phyloP scores from a whole-genome alignment of 2,329 filamentous ascomycete genomes.

The Pseudogymnoascus pannorum region DNA sequence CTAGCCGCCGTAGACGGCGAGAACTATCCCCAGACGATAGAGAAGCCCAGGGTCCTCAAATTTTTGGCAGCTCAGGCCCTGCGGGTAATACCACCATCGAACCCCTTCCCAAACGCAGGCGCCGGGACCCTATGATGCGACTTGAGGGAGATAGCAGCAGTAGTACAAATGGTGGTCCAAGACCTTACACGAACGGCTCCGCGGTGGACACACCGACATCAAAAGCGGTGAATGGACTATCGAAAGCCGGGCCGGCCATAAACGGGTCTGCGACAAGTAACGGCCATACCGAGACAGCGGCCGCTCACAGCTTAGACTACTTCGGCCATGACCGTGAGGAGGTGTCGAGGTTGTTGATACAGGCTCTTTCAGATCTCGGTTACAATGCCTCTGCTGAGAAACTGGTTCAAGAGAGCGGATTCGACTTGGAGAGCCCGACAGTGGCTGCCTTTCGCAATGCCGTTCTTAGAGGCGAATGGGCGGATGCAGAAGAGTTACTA shows the following conservation, averaged over 20 bases:
- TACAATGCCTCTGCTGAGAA: conserved; percentile 70
- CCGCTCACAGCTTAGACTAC: conserved; percentile 41
- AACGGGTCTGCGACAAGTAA: conserved; percentile 46
- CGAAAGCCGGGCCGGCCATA: conserved; percentile 38
- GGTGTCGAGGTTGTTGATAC: conserved; percentile 85
- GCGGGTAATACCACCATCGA: conserved; percentile 17
- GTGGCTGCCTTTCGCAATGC: conserved; percentile 81
- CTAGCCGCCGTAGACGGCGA: conserved; percentile 51
- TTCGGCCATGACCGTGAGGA: conserved; percentile 87
- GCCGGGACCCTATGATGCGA: conserved; percentile 53
- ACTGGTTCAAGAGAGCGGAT: conserved; percentile 76
- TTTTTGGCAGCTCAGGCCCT: conserved; percentile 20
- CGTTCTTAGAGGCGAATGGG: conserved; percentile 74
- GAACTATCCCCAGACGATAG: conserved; percentile 33
- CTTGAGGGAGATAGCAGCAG: conserved; percentile 47
- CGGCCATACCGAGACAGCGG: conserved; percentile 18
- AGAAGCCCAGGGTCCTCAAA: conserved; percentile 26
- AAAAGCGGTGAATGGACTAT: conserved; percentile 40
- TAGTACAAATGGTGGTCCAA: conserved; percentile 47
- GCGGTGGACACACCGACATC: conserved; percentile 32
- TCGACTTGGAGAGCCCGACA: conserved; percentile 74
- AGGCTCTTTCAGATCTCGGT: conserved; percentile 81
- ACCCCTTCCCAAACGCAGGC: conserved; percentile 51
- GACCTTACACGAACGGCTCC: conserved; percentile 51
- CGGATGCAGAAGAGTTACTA: conserved; percentile 74